Conservation (phyloP, 257 asterid species). For the Plantago major region DNA sequence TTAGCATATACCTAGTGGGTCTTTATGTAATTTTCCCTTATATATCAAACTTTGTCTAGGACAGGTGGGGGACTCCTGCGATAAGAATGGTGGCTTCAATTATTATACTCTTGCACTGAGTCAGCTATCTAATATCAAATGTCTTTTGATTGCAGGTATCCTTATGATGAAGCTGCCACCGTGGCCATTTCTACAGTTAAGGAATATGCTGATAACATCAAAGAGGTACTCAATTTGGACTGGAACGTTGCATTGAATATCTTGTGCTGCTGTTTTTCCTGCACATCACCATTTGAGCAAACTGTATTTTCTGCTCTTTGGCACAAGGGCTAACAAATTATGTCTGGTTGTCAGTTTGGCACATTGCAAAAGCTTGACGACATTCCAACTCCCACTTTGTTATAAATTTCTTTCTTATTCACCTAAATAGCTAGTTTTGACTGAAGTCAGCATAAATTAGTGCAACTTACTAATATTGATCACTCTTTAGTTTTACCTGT, state of each 20-base stretch:
- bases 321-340: not conserved
- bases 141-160: constrained; percentile 51
- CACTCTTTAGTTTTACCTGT: too few relatives aligned
- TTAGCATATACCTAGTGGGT: too few relatives aligned
- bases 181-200: constrained; percentile 78
- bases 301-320: not conserved
- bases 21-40: too few relatives aligned
- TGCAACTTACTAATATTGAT: too few relatives aligned
- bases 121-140: not conserved
- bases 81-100: constrained; percentile 5
- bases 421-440: too few relatives aligned
- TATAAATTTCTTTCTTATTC: too few relatives aligned
- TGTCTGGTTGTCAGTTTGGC: not conserved
- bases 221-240: constrained; percentile 53
- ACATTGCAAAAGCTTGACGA: too few relatives aligned
- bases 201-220: constrained; percentile 56
- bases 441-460: too few relatives aligned
- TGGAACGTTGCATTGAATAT: constrained; percentile 6
- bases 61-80: not conserved
- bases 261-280: constrained; percentile 6
- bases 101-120: not conserved
- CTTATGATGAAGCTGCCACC: constrained; percentile 83
- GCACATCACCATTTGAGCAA: not conserved
- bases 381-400: too few relatives aligned
- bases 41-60: too few relatives aligned